phyloP scores from a whole-genome alignment of 2,329 filamentous ascomycete species.

The Venturia nashicola region DNA sequence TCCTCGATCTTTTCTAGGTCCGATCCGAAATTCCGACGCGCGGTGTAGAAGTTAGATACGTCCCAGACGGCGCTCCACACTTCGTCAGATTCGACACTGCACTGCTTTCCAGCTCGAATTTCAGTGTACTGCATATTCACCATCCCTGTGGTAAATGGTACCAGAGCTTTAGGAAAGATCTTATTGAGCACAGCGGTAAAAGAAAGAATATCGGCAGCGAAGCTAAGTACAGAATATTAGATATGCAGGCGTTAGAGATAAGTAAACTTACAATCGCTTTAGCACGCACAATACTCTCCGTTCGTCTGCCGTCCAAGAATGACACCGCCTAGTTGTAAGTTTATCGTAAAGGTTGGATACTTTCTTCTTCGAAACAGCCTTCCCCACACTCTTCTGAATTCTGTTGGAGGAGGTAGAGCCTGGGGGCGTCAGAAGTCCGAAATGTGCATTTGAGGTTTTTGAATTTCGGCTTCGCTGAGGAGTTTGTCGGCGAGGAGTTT shows the following conservation, averaged over 20 bases:
- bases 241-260: background rate
- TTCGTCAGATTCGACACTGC: background rate
- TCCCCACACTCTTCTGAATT: background rate
- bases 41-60: background rate
- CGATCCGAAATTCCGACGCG: background rate
- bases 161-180: background rate
- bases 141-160: background rate
- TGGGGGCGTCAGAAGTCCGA: background rate
- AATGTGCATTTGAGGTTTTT: background rate
- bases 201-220: background rate
- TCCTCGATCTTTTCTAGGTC: background rate
- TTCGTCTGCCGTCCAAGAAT: background rate
- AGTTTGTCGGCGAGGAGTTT: background rate
- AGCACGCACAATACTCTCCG: background rate
- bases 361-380: background rate
- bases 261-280: background rate
- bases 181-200: background rate
- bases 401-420: background rate
- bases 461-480: background rate
- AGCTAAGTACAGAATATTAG: background rate
- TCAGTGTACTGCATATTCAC: background rate
- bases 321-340: background rate
- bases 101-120: background rate
- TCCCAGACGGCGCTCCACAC: background rate
- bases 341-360: background rate